phyloP scores from a whole-genome alignment of 768 basidiomycete species.

The Termitomyces sp. region DNA sequence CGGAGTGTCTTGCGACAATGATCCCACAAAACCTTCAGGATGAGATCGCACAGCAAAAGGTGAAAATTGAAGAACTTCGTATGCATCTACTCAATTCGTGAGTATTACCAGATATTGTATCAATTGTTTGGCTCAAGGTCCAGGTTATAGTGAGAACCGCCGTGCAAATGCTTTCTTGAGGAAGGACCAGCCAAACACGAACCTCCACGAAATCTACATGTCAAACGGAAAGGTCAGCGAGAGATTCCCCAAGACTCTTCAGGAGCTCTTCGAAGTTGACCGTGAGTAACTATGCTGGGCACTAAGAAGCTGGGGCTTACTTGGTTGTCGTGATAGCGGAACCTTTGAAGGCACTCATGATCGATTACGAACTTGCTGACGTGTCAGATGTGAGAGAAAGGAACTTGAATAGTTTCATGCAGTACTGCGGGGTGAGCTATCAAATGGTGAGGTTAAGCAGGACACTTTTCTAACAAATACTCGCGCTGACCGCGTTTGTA shows the following conservation, averaged over 20 bases:
- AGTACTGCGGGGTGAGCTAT: constrained; percentile 53
- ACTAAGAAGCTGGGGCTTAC: neutral
- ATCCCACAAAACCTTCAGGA: constrained; percentile 47
- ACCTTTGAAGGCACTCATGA: constrained; percentile 30
- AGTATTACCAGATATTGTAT: constrained; percentile 17
- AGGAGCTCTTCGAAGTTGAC: constrained; percentile 47
- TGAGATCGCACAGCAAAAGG: constrained; percentile 40
- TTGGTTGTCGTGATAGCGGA: constrained; percentile 21
- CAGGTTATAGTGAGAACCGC: constrained; percentile 46
- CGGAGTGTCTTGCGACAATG: constrained; percentile 39
- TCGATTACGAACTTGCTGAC: constrained; percentile 35
- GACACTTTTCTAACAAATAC: neutral
- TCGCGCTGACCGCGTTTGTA: constrained; percentile 6
- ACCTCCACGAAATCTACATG: constrained; percentile 46
- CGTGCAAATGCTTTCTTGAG: constrained; percentile 49
- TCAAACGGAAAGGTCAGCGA: constrained; percentile 42
- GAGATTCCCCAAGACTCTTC: constrained; percentile 49
- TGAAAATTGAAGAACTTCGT: constrained; percentile 43
- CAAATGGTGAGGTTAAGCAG: constrained; percentile 41
- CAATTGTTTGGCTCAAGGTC: neutral
- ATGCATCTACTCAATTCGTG: constrained; percentile 55
- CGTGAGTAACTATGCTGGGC: constrained; percentile 30
- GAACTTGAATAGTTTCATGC: constrained; percentile 57
- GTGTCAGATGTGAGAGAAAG: constrained; percentile 36
- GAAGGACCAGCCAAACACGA: constrained; percentile 34